Conservation (phyloP, 495 filamentous ascomycete species). For the Podospora bellae-mahoneyi region DNA sequence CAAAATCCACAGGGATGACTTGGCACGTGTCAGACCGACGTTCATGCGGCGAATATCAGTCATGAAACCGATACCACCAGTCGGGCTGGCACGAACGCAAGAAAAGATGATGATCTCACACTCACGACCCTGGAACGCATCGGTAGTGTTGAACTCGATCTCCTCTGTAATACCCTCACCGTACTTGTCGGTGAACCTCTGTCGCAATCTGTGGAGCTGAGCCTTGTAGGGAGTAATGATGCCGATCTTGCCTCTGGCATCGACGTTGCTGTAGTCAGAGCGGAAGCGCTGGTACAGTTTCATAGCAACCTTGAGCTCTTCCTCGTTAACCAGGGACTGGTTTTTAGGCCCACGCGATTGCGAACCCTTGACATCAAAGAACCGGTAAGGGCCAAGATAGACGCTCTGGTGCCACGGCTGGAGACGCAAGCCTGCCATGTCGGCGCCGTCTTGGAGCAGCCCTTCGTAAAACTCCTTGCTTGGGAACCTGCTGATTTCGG, state of each 20-base stretch:
- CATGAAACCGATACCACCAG: conserved; percentile 95
- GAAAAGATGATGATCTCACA: conserved; percentile 99
- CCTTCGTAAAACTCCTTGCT: conserved; percentile 89
- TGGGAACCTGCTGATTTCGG: conserved; percentile 86
- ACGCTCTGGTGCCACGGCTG: conserved; percentile 81
- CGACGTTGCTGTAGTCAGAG: conserved; percentile 61
- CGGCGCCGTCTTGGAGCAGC: conserved; percentile 73
- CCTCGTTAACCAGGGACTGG: conserved; percentile 85
- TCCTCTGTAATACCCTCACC: conserved; percentile 70
- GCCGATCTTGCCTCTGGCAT: conserved; percentile 81
- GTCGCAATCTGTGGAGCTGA: conserved; percentile 76
- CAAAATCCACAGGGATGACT: conserved; percentile 91
- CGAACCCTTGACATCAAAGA: conserved; percentile 91
- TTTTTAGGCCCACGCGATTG: conserved; percentile 73
- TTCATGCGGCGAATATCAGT: conserved; percentile 99
- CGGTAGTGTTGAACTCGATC: conserved; percentile 97
- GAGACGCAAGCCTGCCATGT: conserved; percentile 71
- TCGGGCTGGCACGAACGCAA: conserved; percentile 84
- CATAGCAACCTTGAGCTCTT: conserved; percentile 81
- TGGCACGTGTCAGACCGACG: conserved; percentile 93
- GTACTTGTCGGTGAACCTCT: conserved; percentile 64
- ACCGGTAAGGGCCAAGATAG: conserved; percentile 88
- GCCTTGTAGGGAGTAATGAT: conserved; percentile 97
- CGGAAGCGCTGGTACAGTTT: conserved; percentile 74
- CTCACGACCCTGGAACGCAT: conserved; percentile 95